Evolutionary conservation across 306 rosid species (phyloP).

Genomic region (Boehmeria nivea): DNA sequence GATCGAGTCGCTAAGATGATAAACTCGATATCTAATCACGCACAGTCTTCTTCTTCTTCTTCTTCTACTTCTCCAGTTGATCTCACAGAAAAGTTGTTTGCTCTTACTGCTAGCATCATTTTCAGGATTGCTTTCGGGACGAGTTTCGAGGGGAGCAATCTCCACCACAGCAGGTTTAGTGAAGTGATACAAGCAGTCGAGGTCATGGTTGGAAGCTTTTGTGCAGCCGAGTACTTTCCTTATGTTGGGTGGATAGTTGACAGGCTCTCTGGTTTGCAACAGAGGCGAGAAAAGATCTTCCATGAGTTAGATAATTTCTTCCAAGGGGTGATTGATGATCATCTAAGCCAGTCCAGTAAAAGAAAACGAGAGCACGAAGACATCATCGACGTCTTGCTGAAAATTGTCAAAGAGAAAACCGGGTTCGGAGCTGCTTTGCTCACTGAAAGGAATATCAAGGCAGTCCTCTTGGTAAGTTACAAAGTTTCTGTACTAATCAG

Average conservation of each 20-base stretch:
- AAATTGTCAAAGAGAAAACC: conserved; percentile 5
- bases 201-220: conserved; percentile 25
- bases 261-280: conserved; percentile 13
- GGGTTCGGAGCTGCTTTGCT: background rate
- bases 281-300: conserved; percentile 30
- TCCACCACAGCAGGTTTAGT: too few relatives aligned
- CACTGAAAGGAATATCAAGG: conserved; percentile 28
- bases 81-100: conserved; percentile 26
- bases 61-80: conserved; percentile 9
- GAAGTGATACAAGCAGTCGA: too few relatives aligned
- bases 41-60: too few relatives aligned
- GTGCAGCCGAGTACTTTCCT: conserved; percentile 30
- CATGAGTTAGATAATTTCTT: conserved; percentile 39
- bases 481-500: too few relatives aligned
- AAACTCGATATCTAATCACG: background rate
- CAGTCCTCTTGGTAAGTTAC: conserved; percentile 30
- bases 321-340: conserved; percentile 31
- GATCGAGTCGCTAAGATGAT: conserved; percentile 17
- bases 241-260: conserved; percentile 35
- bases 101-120: conserved; percentile 15
- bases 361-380: conserved; percentile 13
- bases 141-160: background rate
- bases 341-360: background rate
- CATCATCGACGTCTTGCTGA: conserved; percentile 25
- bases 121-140: conserved; percentile 31